Conservation (phyloP, 176 grass and related monocot species). For the Phoenix roebelenii region DNA sequence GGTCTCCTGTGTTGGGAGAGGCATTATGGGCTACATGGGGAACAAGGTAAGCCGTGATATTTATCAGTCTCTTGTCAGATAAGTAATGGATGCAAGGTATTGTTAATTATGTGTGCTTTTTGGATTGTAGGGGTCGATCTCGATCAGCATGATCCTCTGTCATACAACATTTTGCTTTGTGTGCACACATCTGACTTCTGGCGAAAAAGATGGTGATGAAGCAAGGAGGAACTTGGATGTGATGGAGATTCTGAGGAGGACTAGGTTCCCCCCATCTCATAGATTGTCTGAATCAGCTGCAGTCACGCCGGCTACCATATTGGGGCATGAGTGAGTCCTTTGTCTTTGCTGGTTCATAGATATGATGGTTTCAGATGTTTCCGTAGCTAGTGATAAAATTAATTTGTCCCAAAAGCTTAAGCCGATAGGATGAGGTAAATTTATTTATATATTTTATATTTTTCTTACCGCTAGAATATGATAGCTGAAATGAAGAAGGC, state of each 20-base stretch:
- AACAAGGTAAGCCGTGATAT: conserved; percentile 43
- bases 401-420: too few species aligned
- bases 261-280: conserved; percentile 1
- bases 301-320: conserved; percentile 52
- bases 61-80: too few species aligned
- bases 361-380: too few species aligned
- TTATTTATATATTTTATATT: too few species aligned
- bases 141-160: conserved; percentile 4
- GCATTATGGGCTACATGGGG: conserved; percentile 95
- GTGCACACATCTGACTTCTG: conserved; percentile 7
- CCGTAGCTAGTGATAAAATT: too few species aligned
- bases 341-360: too few species aligned
- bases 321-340: conserved; percentile 76
- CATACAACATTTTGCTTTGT: conserved; percentile 8
- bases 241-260: conserved; percentile 9
- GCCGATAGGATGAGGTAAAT: too few species aligned
- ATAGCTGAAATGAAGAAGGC: too few species aligned
- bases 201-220: conserved; percentile 10
- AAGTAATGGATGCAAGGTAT: too few species aligned
- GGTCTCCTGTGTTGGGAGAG: conserved; percentile 59
- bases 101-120: neutral
- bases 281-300: neutral
- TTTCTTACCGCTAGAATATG: too few species aligned
- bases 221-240: conserved; percentile 12
- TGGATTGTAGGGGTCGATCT: conserved; percentile 25